phyloP scores from a whole-genome alignment of 1,284 basidiomycete genomes.

The Entoloma clypeatum region DNA sequence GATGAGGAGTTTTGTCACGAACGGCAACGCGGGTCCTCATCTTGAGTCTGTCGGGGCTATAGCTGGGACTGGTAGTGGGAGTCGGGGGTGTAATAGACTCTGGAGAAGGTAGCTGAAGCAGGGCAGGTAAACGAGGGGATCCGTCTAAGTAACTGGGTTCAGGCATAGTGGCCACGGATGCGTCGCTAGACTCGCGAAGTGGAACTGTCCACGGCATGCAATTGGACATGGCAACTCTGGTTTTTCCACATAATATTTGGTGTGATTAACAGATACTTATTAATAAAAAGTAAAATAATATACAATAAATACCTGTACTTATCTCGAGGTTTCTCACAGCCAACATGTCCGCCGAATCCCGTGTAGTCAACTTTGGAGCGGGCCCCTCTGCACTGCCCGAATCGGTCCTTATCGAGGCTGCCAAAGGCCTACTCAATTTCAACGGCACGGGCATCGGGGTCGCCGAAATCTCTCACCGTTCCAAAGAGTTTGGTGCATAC shows the following conservation, averaged over 20 bases:
- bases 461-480: constrained; percentile 91
- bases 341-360: constrained; percentile 26
- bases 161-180: constrained; percentile 13
- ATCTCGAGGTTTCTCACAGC: neutral
- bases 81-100: constrained; percentile 1
- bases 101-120: constrained; percentile 17
- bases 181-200: constrained; percentile 18
- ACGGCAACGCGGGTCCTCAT: constrained; percentile 44
- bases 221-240: too few species aligned
- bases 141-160: constrained; percentile 15
- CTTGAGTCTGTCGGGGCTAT: constrained; percentile 21
- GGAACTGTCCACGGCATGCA: constrained; percentile 16
- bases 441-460: constrained; percentile 87
- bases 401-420: constrained; percentile 76
- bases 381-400: constrained; percentile 88
- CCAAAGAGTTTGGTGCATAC: constrained; percentile 79
- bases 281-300: too few species aligned
- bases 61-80: constrained; percentile 6
- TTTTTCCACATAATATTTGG: too few species aligned
- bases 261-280: too few species aligned
- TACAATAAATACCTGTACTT: too few species aligned
- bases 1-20: constrained; percentile 38
- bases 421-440: constrained; percentile 82
- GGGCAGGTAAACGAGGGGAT: constrained; percentile 15
- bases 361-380: constrained; percentile 86